These are phyloP conservation scores for Flaveria linearis DNA, from an alignment of 129 eudicot genomes.

Conservation along the genomic window DNA sequence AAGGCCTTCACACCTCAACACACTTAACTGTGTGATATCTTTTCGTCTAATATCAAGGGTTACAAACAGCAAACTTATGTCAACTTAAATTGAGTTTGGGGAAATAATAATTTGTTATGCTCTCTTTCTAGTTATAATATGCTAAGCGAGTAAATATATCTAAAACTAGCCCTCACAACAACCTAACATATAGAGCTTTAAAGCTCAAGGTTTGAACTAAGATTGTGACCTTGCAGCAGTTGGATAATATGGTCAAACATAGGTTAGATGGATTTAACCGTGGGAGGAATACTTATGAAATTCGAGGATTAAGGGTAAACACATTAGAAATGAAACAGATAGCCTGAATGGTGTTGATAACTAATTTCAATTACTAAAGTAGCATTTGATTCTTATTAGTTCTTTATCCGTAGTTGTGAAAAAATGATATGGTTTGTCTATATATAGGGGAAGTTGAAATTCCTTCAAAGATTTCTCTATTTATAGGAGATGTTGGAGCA, in stretches of 20 bases:
- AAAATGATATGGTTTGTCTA: not conserved
- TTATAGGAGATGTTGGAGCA: not conserved
- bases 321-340: conserved; percentile 4
- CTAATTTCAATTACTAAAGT: not conserved
- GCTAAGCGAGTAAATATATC: not conserved
- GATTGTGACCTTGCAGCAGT: conserved; percentile 5
- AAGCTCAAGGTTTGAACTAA: conserved; percentile 1
- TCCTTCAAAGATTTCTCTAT: not conserved
- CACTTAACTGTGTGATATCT: conserved; percentile 10
- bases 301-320: not conserved
- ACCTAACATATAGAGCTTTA: not conserved
- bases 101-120: not conserved
- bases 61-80: conserved; percentile 10
- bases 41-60: conserved; percentile 1
- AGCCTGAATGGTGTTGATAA: not conserved
- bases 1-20: too few species aligned
- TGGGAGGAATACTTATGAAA: conserved; percentile 7
- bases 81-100: not conserved
- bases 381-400: not conserved
- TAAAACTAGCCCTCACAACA: not conserved
- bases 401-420: not conserved
- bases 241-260: conserved; percentile 1
- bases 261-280: not conserved
- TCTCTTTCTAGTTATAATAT: conserved; percentile 1
- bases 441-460: not conserved